phyloP scores from a whole-genome alignment of 1,139 yeast species.

The Blastobotrys persicus region DNA sequence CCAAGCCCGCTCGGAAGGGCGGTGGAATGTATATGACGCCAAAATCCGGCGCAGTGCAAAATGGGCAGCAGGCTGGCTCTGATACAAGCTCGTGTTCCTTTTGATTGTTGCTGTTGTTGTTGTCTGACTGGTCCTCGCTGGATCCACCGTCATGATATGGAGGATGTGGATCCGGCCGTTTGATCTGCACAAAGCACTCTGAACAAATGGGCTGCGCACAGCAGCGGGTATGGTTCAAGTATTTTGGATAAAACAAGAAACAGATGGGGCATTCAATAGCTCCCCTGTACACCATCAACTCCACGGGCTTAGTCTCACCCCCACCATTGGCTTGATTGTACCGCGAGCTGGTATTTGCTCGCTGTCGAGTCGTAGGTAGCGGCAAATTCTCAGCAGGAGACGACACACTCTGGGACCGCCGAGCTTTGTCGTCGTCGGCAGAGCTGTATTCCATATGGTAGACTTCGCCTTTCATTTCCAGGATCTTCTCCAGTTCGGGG shows the following conservation, averaged over 20 bases:
- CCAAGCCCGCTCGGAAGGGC: constrained; percentile 26
- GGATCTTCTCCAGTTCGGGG: constrained; percentile 8
- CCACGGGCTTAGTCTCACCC: constrained; percentile 24
- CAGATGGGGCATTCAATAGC: constrained; percentile 92
- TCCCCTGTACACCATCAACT: constrained; percentile 55
- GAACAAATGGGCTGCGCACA: constrained; percentile 93
- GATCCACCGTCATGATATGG: constrained; percentile 57
- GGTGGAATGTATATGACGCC: constrained; percentile 79
- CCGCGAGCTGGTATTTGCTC: constrained; percentile 22
- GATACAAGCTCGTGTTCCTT: constrained; percentile 51
- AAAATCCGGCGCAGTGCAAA: constrained; percentile 84
- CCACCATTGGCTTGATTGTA: constrained; percentile 14
- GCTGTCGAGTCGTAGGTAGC: constrained; percentile 4
- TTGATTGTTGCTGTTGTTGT: constrained; percentile 9
- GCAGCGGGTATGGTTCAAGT: constrained; percentile 80
- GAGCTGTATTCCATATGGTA: constrained; percentile 10
- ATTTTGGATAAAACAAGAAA: constrained; percentile 78
- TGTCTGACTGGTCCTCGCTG: constrained; percentile 15
- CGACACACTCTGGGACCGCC: neutral
- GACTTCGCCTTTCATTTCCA: constrained; percentile 9
- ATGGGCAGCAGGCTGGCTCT: constrained; percentile 90
- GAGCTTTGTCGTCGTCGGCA: constrained; percentile 4
- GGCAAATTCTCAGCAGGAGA: no score
- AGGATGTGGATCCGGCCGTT: constrained; percentile 90
- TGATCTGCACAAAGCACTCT: constrained; percentile 95